Conservation (phyloP, 2,329 filamentous ascomycete genomes). For the Epichloe scottii region DNA sequence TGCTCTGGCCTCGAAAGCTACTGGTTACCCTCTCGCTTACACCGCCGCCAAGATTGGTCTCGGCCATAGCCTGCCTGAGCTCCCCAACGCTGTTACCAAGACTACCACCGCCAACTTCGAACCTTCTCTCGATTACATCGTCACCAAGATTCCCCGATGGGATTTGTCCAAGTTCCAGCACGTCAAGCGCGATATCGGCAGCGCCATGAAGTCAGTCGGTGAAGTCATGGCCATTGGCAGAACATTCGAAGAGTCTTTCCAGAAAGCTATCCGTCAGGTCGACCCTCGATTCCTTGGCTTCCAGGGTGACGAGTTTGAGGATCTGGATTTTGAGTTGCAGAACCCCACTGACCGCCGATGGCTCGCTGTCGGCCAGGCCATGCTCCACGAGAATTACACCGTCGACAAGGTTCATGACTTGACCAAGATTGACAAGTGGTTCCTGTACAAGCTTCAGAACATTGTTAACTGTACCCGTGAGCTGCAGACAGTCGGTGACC, state of each 20-base stretch:
- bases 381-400: slow-evolving; percentile 92
- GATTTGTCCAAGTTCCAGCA: slow-evolving; percentile 98
- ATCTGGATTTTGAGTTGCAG: slow-evolving; percentile 76
- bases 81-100: slow-evolving; percentile 96
- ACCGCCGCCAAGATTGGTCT: slow-evolving; percentile 97
- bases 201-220: slow-evolving; percentile 97
- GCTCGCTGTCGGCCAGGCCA: slow-evolving; percentile 93
- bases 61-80: slow-evolving; percentile 85
- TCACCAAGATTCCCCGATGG: slow-evolving; percentile 98
- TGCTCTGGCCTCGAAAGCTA: slow-evolving; percentile 93
- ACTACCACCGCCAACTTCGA: slow-evolving; percentile 99
- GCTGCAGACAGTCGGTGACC: slow-evolving; percentile 69
- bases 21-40: slow-evolving; percentile 92
- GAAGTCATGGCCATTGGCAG: slow-evolving; percentile 99
- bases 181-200: slow-evolving; percentile 93
- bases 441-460: slow-evolving; percentile 96
- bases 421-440: slow-evolving; percentile 99
- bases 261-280: slow-evolving; percentile 96
- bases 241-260: slow-evolving; percentile 97
- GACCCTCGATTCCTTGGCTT: slow-evolving; percentile 87
- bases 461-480: slow-evolving; percentile 84
- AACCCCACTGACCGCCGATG: slow-evolving; percentile 95
- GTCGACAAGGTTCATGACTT: slow-evolving; percentile 86
- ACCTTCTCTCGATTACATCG: slow-evolving; percentile 91
- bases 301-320: slow-evolving; percentile 88